phyloP scores from a whole-genome alignment of 495 filamentous ascomycete genomes.

The Elaphomyces granulatus region DNA sequence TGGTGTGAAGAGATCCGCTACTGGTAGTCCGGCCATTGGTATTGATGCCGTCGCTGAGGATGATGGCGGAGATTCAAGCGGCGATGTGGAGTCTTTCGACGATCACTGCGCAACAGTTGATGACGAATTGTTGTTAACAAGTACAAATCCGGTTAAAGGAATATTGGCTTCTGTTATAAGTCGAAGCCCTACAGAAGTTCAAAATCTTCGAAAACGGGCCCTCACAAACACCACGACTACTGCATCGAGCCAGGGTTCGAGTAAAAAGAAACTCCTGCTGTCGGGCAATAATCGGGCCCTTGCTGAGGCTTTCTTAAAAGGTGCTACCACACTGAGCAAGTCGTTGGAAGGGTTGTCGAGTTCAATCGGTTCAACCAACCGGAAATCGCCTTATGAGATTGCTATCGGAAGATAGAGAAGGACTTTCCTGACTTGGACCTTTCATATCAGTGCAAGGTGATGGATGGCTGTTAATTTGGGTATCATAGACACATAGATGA shows the following conservation, averaged over 20 bases:
- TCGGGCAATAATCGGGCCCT: background rate
- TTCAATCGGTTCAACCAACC: background rate
- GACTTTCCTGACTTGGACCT: background rate
- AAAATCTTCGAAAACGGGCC: background rate
- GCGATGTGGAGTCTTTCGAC: background rate
- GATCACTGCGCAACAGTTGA: too few species aligned
- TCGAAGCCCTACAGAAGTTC: background rate
- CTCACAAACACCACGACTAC: background rate
- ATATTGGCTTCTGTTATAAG: background rate
- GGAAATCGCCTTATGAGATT: background rate
- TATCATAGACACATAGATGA: too few species aligned
- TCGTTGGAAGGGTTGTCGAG: background rate
- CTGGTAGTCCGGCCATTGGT: background rate
- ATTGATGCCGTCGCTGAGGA: background rate
- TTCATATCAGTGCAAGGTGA: background rate
- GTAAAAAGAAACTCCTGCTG: too few species aligned
- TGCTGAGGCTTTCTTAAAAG: background rate
- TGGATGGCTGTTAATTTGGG: too few species aligned
- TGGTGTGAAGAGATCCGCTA: background rate
- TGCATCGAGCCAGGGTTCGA: background rate
- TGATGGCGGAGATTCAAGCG: background rate
- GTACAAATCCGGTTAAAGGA: too few species aligned
- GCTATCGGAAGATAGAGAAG: background rate
- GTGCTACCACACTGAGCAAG: background rate
- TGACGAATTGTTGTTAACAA: too few species aligned